Base-by-base conservation (phyloP, 176 grass and related monocot genomes). In the Tuctoria greenei region DNA sequence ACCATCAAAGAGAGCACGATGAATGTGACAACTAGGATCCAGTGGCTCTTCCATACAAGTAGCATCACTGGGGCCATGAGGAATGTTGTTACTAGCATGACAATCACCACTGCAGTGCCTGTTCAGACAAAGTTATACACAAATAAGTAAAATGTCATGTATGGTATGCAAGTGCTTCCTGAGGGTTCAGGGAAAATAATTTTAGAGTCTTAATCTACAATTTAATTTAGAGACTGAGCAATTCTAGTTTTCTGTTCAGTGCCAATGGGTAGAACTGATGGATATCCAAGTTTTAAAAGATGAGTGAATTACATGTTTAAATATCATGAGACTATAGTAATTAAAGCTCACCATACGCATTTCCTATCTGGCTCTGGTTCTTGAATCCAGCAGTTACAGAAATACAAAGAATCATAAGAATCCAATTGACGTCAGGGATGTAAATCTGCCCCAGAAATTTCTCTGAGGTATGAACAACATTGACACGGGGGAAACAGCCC, bases 331-430 rank as follows among this genome's bases (percentile, higher is more conserved):
- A 52, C 6, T 27, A 24, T 68, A 41, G 71, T 23, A 58, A 27
- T 73, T 36, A 84, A 81, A 77, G 18, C 85, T 86, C 43, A 97
- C 93, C 93, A 44, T 97, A 97, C 73, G 93, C 93, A 79, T 93
- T 97, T 78, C 85, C 93, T 44, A 97, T 97, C 69, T 88, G 84
- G 79, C 25, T 85, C 79, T 83, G 45, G 75, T 82, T 90, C 74
- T 90, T 93, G 77, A 97, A 97, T 81, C 85, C 93, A 79, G 79
- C 90, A 58, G 93, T 97, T 58, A 93, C 88, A n/a, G 90, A 83
- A 46, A 97, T 90, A 66, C 93, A 97, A 27, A 92, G 81, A 88
- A 93, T 76, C 90, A 97, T 82, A 58, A 97, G 88, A 42, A 97
- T 7, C 89, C 89, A 97, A 56, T 97, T 97, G 40, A 97, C 91